A percentile compares a stretch with the other conserved stretches of the same genome.
phyloP scores from a whole-genome alignment of 2,329 filamentous ascomycete species.

The Parastagonospora nodorum region DNA sequence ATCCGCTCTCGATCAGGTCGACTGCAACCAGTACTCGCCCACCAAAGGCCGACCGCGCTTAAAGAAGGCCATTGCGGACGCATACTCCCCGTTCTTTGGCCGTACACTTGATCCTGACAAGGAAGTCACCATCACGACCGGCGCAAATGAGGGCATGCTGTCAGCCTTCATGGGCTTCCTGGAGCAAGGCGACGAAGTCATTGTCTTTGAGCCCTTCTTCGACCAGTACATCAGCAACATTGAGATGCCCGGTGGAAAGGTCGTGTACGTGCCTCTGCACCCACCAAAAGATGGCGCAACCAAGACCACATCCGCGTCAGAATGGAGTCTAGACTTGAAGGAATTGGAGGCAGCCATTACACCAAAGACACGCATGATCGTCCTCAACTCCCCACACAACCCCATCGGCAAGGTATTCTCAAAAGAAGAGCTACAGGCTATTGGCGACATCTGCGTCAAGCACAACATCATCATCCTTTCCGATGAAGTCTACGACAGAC shows the following conservation, averaged over 20 bases:
- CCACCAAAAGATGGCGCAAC: conserved; percentile 80
- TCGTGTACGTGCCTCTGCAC: conserved; percentile 93
- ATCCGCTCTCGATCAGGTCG: conserved; percentile 82
- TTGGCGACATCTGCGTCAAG: conserved; percentile 88
- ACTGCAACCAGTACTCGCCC: conserved; percentile 98
- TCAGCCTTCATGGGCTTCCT: conserved; percentile 98
- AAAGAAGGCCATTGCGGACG: conserved; percentile 89
- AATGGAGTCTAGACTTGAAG: conserved; percentile 87
- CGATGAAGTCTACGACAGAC: conserved; percentile 79
- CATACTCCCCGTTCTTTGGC: conserved; percentile 89
- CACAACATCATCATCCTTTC: conserved; percentile 88
- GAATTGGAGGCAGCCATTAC: conserved; percentile 83
- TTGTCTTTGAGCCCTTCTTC: conserved; percentile 98
- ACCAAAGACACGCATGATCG: conserved; percentile 92
- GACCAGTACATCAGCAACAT: conserved; percentile 99
- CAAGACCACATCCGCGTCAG: conserved; percentile 80
- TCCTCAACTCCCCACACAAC: conserved; percentile 88
- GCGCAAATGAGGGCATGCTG: conserved; percentile 89
- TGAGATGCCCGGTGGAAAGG: conserved; percentile 94
- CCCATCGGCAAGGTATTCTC: conserved; percentile 96
- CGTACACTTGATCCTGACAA: conserved; percentile 82
- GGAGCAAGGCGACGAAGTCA: conserved; percentile 92
- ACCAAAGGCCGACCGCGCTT: conserved; percentile 91
- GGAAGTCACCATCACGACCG: conserved; percentile 93
- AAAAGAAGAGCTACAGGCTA: conserved; percentile 77